Evolutionary conservation across 768 basidiomycete species (phyloP).

Genomic region (Naematelia aurantialba): DNA sequence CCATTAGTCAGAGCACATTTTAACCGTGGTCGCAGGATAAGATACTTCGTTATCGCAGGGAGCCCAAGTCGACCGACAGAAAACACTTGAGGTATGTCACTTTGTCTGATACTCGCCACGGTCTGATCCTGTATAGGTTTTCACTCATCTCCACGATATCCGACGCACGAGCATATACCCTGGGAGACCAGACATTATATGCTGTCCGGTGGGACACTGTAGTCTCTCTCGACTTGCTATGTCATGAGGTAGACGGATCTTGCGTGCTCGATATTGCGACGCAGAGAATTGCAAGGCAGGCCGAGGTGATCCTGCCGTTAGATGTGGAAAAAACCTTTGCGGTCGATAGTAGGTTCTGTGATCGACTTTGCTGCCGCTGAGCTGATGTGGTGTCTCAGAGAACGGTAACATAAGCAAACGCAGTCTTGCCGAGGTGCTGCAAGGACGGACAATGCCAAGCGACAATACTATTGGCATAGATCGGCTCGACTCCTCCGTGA

Average conservation of each 20-base stretch:
- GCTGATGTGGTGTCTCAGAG: conserved; percentile 5
- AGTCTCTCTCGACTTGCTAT: neutral
- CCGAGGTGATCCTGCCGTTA: conserved; percentile 1
- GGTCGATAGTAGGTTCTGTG: conserved; percentile 20
- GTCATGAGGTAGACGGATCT: neutral
- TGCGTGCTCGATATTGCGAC: neutral
- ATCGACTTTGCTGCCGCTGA: neutral
- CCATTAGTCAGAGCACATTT: neutral
- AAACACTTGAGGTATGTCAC: neutral
- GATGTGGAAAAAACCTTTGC: conserved; percentile 15
- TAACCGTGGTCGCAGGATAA: neutral
- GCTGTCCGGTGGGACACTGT: neutral
- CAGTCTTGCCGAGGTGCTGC: neutral
- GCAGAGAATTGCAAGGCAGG: neutral
- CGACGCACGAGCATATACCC: neutral
- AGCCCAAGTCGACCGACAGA: neutral
- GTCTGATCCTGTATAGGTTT: neutral
- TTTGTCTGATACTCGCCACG: neutral
- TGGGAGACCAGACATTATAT: neutral
- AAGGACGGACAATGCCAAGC: neutral
- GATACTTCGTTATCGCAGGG: neutral
- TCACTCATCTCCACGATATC: neutral
- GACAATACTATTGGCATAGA: conserved; percentile 4
- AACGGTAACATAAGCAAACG: conserved; percentile 21
- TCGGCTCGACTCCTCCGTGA: conserved; percentile 30